Conservation (phyloP, 805 yeast species). For the Metschnikowia sp. region DNA sequence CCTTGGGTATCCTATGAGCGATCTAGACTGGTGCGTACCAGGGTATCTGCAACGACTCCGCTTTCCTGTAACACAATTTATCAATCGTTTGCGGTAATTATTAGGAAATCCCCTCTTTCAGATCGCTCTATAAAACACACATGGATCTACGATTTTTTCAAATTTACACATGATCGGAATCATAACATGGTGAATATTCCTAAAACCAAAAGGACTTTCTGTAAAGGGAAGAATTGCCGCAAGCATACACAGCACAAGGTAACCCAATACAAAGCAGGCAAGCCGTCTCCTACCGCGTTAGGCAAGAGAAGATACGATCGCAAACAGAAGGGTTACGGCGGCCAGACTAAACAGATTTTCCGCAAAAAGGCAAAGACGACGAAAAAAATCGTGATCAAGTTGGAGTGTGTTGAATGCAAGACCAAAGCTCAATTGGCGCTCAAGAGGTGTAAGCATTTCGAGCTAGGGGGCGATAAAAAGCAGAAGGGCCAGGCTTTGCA, state of each 20-base stretch:
- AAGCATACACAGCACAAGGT: slow-evolving; percentile 99
- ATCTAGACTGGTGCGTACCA: too few species aligned
- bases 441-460: slow-evolving; percentile 99
- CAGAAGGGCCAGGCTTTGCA: slow-evolving; percentile 99
- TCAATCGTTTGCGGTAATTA: too few species aligned
- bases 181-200: slow-evolving; percentile 83
- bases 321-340: slow-evolving; percentile 99
- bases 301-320: slow-evolving; percentile 99
- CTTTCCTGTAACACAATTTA: too few species aligned
- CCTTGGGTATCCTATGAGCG: too few species aligned
- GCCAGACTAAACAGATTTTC: slow-evolving; percentile 99
- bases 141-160: too few species aligned
- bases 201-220: slow-evolving; percentile 99
- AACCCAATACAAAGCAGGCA: slow-evolving; percentile 99
- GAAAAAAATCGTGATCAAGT: slow-evolving; percentile 98
- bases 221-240: slow-evolving; percentile 98
- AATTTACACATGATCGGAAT: too few species aligned
- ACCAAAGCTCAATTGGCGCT: slow-evolving; percentile 96
- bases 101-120: too few species aligned
- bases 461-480: slow-evolving; percentile 99
- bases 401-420: slow-evolving; percentile 98
- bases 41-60: too few species aligned
- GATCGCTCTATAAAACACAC: too few species aligned
- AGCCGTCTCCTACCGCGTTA: slow-evolving; percentile 98
- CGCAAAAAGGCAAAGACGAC: slow-evolving; percentile 99